phyloP scores from a whole-genome alignment of 2,329 filamentous ascomycete species.

The Lasiodiplodia theobromae region DNA sequence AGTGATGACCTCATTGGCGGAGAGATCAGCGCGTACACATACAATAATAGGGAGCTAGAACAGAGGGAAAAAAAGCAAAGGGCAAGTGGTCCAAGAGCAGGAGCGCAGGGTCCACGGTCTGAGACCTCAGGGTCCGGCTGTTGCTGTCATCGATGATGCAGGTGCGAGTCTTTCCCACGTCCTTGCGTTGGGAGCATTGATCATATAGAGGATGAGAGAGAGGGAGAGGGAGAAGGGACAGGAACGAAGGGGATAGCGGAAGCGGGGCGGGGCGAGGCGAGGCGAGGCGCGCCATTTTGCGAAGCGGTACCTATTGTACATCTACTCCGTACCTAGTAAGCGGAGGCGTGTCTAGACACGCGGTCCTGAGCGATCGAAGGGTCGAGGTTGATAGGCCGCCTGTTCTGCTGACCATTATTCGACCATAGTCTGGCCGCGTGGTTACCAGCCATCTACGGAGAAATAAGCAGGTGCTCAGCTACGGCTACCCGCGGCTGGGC shows the following conservation, averaged over 20 bases:
- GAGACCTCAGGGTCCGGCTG: slow-evolving; percentile 16
- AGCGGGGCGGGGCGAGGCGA: slow-evolving; percentile 24
- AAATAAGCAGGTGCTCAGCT: background rate
- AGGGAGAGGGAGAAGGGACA: background rate
- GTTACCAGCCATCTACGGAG: no score
- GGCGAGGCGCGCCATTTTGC: background rate
- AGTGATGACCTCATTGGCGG: background rate
- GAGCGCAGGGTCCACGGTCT: background rate
- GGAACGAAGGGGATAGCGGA: background rate
- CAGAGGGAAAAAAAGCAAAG: background rate
- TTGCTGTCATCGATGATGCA: background rate
- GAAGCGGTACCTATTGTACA: background rate
- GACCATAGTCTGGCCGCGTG: background rate
- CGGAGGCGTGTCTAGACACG: background rate
- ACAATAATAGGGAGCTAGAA: background rate
- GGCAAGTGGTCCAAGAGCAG: background rate
- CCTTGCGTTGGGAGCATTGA: background rate
- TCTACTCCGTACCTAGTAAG: background rate
- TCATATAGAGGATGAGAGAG: background rate
- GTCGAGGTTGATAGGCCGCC: background rate
- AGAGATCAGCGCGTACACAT: background rate
- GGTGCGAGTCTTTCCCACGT: slow-evolving; percentile 5
- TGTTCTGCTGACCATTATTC: background rate
- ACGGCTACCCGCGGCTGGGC: slow-evolving; percentile 8
- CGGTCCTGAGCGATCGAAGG: background rate